phyloP scores from a whole-genome alignment of 805 yeast genomes.

The Hanseniaspora vineae region DNA sequence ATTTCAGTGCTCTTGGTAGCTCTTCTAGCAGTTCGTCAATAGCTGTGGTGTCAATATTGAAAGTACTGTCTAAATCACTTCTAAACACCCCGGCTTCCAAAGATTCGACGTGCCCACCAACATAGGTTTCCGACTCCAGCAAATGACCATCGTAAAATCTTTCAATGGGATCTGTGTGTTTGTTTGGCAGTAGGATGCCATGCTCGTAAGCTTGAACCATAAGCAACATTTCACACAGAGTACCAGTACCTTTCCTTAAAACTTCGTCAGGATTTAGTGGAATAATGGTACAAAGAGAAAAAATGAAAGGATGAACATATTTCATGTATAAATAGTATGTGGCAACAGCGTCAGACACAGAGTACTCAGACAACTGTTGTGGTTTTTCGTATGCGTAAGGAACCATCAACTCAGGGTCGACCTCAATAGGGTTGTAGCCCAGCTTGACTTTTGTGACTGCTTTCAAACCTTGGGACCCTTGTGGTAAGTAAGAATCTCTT shows the following conservation, averaged over 20 bases:
- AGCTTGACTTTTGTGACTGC: constrained; percentile 93
- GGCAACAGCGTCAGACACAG: constrained; percentile 99
- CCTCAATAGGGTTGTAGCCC: constrained; percentile 92
- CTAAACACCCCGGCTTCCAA: constrained; percentile 96
- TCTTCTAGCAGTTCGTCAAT: constrained; percentile 67
- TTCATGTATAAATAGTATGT: constrained; percentile 92
- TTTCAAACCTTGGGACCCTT: constrained; percentile 95
- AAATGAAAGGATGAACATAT: constrained; percentile 93
- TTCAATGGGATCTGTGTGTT: constrained; percentile 88
- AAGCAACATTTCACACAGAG: constrained; percentile 91
- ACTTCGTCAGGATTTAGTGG: constrained; percentile 96
- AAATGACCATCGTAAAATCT: constrained; percentile 90
- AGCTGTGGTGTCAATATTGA: constrained; percentile 69
- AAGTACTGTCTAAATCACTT: constrained; percentile 67
- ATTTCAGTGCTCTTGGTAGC: constrained; percentile 62
- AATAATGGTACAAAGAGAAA: constrained; percentile 88
- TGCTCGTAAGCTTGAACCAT: constrained; percentile 90
- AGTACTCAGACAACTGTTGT: constrained; percentile 84
- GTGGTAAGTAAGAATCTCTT: constrained; percentile 93
- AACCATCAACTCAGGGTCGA: constrained; percentile 96
- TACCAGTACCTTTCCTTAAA: constrained; percentile 94
- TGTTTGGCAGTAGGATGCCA: constrained; percentile 75
- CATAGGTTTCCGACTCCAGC: constrained; percentile 90
- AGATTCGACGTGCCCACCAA: constrained; percentile 97
- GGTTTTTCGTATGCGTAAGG: constrained; percentile 95